These are phyloP conservation scores for Chlorella sorokiniana DNA, from an alignment of 139 green algal genomes.

Conservation along the genomic window DNA sequence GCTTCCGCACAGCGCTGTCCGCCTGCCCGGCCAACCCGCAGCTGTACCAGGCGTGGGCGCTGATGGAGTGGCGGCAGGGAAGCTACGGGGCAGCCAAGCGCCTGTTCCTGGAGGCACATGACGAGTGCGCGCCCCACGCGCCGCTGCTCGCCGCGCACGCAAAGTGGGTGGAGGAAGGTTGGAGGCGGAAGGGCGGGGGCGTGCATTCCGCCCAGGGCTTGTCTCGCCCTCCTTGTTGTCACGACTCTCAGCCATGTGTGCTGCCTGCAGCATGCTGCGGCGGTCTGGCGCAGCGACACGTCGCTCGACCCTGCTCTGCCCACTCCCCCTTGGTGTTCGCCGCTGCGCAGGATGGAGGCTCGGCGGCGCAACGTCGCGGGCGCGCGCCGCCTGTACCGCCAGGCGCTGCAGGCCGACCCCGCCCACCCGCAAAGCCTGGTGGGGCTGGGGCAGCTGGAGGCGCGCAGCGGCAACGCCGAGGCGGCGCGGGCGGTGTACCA, in stretches of 20 bases:
- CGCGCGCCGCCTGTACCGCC: slow-evolving; percentile 51
- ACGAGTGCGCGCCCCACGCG: slow-evolving; percentile 16
- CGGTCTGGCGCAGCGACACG: too few species aligned
- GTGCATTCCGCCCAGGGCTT: neutral
- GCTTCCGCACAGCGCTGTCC: slow-evolving; percentile 44
- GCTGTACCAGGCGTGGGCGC: slow-evolving; percentile 27
- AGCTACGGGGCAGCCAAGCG: slow-evolving; percentile 33
- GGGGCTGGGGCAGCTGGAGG: slow-evolving; percentile 42
- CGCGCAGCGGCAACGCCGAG: slow-evolving; percentile 30
- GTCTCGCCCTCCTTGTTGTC: neutral
- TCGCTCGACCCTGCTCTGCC: neutral
- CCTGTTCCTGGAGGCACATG: slow-evolving; percentile 45
- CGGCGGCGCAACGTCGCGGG: slow-evolving; percentile 43
- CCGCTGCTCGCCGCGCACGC: slow-evolving; percentile 44
- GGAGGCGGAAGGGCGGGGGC: neutral
- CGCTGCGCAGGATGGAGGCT: slow-evolving; percentile 42
- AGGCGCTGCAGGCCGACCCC: slow-evolving; percentile 52
- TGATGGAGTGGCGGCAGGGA: slow-evolving; percentile 61
- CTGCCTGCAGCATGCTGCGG: too few species aligned
- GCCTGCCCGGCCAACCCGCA: neutral
- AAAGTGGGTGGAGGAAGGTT: slow-evolving; percentile 2
- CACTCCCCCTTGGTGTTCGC: neutral
- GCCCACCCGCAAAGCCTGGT: slow-evolving; percentile 47
- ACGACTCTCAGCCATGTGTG: too few species aligned
- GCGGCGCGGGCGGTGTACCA: neutral